phyloP scores from a whole-genome alignment of 2,329 filamentous ascomycete species.

The Pseudogymnoascus sp. region DNA sequence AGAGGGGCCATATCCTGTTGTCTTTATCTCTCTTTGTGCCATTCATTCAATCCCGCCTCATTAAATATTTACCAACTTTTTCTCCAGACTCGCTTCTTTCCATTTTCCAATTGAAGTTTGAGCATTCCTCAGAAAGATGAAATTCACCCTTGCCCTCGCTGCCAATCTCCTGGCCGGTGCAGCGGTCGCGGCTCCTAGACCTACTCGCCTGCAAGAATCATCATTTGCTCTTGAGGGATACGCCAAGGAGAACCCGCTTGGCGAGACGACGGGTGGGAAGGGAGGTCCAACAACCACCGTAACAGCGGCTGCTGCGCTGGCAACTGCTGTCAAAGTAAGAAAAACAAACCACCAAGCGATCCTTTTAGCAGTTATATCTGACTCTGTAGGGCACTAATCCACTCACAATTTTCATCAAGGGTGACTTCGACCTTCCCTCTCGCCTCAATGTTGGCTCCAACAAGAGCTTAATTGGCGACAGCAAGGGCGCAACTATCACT shows the following conservation, averaged over 20 bases:
- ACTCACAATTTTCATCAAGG: conserved; percentile 38
- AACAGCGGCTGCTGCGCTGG: conserved; percentile 36
- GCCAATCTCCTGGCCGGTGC: background rate
- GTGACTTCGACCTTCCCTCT: conserved; percentile 24
- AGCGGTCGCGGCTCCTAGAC: background rate
- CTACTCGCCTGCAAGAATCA: background rate
- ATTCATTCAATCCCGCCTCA: background rate
- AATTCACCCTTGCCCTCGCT: background rate
- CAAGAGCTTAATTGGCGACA: conserved; percentile 42
- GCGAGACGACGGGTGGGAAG: conserved; percentile 39
- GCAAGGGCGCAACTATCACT: conserved; percentile 31
- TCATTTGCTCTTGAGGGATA: background rate
- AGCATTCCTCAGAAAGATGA: background rate
- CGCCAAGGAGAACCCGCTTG: conserved; percentile 15
- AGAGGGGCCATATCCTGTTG: background rate
- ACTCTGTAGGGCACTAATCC: conserved; percentile 33
- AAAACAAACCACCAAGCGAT: conserved; percentile 17
- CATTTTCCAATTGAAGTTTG: background rate
- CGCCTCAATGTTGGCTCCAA: conserved; percentile 26
- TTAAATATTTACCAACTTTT: background rate
- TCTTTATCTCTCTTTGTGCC: background rate
- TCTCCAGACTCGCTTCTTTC: background rate
- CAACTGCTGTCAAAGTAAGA: conserved; percentile 31
- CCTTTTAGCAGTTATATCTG: background rate
- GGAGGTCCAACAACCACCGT: conserved; percentile 39